Evolutionary conservation across 345 rosid species (phyloP).

Genomic region (Aquilaria yunnanensis): DNA sequence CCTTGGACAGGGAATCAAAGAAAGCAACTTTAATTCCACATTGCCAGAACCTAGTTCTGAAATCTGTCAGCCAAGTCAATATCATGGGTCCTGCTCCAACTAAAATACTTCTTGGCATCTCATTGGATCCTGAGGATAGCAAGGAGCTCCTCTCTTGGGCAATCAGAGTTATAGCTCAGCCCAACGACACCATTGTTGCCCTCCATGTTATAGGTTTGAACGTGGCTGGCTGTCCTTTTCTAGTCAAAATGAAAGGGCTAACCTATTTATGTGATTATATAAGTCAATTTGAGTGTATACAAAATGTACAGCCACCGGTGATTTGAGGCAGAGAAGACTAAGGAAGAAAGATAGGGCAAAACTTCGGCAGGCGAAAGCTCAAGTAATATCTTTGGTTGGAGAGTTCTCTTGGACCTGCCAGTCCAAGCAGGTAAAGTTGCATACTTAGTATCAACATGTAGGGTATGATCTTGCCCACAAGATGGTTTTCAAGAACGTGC

Average conservation of each 20-base stretch:
- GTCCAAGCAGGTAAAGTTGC: slow-evolving; percentile 40
- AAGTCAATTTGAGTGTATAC: slow-evolving; percentile 6
- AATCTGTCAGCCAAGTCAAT: slow-evolving; percentile 7
- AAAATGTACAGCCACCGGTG: slow-evolving; percentile 33
- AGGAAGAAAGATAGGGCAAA: slow-evolving; percentile 30
- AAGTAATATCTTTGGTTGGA: slow-evolving; percentile 80
- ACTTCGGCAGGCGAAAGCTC: slow-evolving; percentile 70
- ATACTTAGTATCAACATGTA: too few species aligned
- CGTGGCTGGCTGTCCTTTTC: not conserved
- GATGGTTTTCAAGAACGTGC: not conserved
- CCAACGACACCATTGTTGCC: slow-evolving; percentile 67
- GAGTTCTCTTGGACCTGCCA: slow-evolving; percentile 59
- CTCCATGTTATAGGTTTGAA: slow-evolving; percentile 64
- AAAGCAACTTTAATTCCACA: too few species aligned
- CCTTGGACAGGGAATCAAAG: too few species aligned
- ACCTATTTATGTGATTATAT: not conserved
- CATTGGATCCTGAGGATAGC: slow-evolving; percentile 53
- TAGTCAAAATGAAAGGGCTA: not conserved
- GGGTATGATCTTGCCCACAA: too few species aligned
- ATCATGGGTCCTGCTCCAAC: slow-evolving; percentile 47
- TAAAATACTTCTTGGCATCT: slow-evolving; percentile 66
- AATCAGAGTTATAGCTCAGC: slow-evolving; percentile 62
- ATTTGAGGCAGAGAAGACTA: slow-evolving; percentile 38
- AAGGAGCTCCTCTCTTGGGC: slow-evolving; percentile 79
- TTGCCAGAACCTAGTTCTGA: not conserved